Percentiles rank a stretch among this genome's conserved stretches.
These are phyloP conservation scores for Thermothelomyces thermophilus DNA, from an alignment of 2,329 filamentous ascomycete species.

Conservation along the genomic window DNA sequence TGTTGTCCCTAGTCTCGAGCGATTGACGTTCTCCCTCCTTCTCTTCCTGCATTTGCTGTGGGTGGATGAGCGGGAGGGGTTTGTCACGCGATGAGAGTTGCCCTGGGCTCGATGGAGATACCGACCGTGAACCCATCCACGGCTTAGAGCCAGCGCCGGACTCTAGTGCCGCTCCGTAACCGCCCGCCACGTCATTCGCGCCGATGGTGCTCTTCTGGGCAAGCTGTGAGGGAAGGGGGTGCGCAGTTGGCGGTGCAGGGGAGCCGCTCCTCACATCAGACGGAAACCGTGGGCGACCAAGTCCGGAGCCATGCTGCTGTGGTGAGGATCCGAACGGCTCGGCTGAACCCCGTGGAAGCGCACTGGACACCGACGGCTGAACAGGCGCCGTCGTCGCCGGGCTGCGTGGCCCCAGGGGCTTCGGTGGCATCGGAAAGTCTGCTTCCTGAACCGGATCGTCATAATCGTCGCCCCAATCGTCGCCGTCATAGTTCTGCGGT, in stretches of 20 bases:
- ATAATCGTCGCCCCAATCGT: constrained; percentile 79
- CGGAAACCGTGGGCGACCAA: constrained; percentile 5
- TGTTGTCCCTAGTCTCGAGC: constrained; percentile 42
- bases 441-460: constrained; percentile 53
- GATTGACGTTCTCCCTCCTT: constrained; percentile 49
- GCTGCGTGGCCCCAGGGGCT: constrained; percentile 21
- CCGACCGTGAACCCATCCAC: constrained; percentile 33
- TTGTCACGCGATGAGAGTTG: constrained; percentile 39
- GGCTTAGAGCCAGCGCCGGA: constrained; percentile 26
- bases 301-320: constrained; percentile 14
- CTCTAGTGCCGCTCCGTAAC: constrained; percentile 3
- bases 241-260: constrained; percentile 25
- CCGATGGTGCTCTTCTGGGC: constrained; percentile 58
- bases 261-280: constrained; percentile 14
- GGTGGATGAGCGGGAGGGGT: constrained; percentile 59
- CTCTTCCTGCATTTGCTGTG: constrained; percentile 63
- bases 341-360: constrained; percentile 13
- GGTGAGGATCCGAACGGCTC: constrained; percentile 22
- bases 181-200: constrained; percentile 35
- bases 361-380: background rate
- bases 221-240: constrained; percentile 37
- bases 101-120: constrained; percentile 34
- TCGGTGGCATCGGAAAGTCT: constrained; percentile 14
- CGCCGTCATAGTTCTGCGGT: constrained; percentile 78
- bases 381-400: constrained; percentile 13